Base-by-base conservation (phyloP, 1,284 basidiomycete species). In the Microstroma glucosiphilum region DNA sequence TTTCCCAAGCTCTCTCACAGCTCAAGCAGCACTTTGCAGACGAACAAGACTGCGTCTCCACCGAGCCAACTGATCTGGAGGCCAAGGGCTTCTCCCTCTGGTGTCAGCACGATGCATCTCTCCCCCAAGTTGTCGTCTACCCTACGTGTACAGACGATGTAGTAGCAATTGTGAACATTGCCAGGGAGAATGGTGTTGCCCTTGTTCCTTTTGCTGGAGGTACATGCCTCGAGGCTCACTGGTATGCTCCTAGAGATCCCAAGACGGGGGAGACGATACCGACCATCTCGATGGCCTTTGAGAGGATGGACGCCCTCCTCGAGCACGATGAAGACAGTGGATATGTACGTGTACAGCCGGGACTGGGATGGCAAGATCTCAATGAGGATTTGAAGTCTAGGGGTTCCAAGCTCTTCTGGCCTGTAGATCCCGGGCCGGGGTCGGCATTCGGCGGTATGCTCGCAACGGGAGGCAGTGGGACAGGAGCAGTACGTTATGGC, bases 401-500 rank as follows among this genome's bases (percentile, higher is more conserved):
- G 79, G 88, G 86, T 6, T 86, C 89, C 57, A 87, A 88, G 0
- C 80, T 96, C 13, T 96, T 96, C 83, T 94, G 93, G 76, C 92
- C 92, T 0, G 87, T 93, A 67, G 80, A 81, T 59, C 79, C 79
- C 55, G 87, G 76, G 15, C 76, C 76, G 11, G 82, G 82, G 8
- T 91, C 92, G 0, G 91, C 90, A 0, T 87, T 96, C 41, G 92
- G 92, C 30, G 93, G 92, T 0, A 96, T 97, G 91, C 83, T 91
- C 26, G 88, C 88, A 57, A 92, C 61, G 4, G 78, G 77, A 13
- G 79, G 79, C 13, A 70, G 66, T 1, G 79, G 82, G 82, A 91
- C 91, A 0, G 92, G 92, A 71, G 91, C 91, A 0, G 90, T 92
- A 1, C 82, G 89, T 40, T 93, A 92, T 72, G 91, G 91, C 15